Conservation (phyloP, 441 rosid genomes). For the Jatropha multifida region DNA sequence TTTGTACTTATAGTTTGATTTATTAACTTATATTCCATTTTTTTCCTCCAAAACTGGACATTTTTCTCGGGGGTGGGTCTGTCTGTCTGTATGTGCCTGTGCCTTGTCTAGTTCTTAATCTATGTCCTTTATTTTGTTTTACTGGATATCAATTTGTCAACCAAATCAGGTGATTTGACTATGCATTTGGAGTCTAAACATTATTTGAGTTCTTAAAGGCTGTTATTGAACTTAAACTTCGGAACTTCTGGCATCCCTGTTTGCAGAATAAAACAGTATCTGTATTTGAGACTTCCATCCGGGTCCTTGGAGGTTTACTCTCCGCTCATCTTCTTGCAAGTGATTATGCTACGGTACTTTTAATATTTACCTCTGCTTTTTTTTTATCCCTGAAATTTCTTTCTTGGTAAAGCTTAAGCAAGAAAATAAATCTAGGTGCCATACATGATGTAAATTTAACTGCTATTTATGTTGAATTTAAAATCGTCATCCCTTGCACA, state of each 20-base stretch:
- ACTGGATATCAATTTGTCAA: not conserved
- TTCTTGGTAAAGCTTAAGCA: slow-evolving; percentile 16
- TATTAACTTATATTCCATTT: too few relatives aligned
- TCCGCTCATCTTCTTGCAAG: slow-evolving; percentile 98
- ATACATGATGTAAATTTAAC: not conserved
- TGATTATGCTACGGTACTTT: slow-evolving; percentile 87
- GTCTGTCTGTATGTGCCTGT: not conserved
- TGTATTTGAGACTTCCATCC: slow-evolving; percentile 84
- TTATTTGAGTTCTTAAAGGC: slow-evolving; percentile 11
- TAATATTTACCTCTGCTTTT: not conserved
- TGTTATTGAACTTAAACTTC: slow-evolving; percentile 19
- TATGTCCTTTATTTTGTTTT: not conserved
- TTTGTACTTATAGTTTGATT: too few relatives aligned
- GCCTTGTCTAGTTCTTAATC: not conserved
- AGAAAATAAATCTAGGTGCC: not conserved
- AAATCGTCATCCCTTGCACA: not conserved
- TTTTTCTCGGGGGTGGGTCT: too few relatives aligned
- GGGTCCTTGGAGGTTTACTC: slow-evolving; percentile 94
- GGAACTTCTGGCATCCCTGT: slow-evolving; percentile 23
- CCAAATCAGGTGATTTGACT: not conserved
- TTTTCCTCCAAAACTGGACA: too few relatives aligned
- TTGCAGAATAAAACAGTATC: slow-evolving; percentile 97
- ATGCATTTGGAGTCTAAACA: not conserved
- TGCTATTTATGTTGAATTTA: not conserved
- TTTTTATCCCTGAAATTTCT: slow-evolving; percentile 13